These are phyloP conservation scores for Fraxinus sp. DNA, from an alignment of 305 asterid genomes.

Conservation along the genomic window DNA sequence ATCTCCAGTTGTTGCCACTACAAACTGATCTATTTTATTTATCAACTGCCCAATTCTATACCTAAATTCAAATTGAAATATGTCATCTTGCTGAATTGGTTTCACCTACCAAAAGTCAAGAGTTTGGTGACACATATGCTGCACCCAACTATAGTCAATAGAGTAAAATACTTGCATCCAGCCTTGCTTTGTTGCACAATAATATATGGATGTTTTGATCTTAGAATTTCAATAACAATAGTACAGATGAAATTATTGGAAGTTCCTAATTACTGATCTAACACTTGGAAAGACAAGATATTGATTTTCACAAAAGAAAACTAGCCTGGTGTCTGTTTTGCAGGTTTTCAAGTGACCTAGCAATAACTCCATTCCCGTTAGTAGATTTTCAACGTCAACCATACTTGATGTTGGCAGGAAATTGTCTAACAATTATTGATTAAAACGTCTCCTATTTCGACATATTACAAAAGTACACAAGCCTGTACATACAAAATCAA, in stretches of 20 bases:
- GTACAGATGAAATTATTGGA: neutral
- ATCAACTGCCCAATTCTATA: slow-evolving; percentile 14
- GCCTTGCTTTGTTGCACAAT: neutral
- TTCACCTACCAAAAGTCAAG: slow-evolving; percentile 22
- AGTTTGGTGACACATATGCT: neutral
- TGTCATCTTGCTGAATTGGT: slow-evolving; percentile 11
- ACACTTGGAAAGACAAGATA: neutral
- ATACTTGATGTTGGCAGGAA: neutral
- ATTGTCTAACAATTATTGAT: neutral
- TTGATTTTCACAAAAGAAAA: neutral
- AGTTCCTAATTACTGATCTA: neutral
- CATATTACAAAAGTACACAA: neutral
- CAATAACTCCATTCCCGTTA: neutral
- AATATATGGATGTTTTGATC: neutral
- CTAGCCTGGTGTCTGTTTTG: neutral
- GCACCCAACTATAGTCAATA: neutral
- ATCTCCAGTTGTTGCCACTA: slow-evolving; percentile 21
- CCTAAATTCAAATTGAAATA: neutral
- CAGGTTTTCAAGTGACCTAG: neutral
- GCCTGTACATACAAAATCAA: neutral
- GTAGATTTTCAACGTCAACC: neutral
- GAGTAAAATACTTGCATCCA: neutral
- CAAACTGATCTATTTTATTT: slow-evolving; percentile 15
- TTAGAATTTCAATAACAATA: neutral
- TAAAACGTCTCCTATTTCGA: neutral